These are phyloP conservation scores for Cornus suecica DNA, from an alignment of 148 eudicot genomes.

Conservation along the genomic window DNA sequence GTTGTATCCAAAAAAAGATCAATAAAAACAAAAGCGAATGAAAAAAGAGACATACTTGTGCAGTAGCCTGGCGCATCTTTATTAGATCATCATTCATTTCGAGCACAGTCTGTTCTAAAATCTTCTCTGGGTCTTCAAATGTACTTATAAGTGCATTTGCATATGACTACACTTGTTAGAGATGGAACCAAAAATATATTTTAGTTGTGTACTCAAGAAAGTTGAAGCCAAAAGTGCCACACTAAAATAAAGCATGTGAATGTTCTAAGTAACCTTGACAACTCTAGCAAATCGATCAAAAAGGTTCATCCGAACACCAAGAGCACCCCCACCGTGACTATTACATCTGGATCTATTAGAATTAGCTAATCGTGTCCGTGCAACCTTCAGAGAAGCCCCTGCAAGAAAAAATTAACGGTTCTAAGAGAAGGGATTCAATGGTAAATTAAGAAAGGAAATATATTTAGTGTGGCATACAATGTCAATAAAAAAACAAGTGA, in stretches of 20 bases:
- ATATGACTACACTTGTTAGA: conserved; percentile 55
- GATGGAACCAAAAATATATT: conserved; percentile 3
- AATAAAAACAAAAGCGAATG: not conserved
- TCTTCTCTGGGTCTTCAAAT: conserved; percentile 97
- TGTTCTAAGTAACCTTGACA: conserved; percentile 56
- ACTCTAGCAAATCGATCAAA: conserved; percentile 98
- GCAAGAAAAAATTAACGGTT: conserved; percentile 23
- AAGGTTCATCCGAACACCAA: conserved; percentile 64
- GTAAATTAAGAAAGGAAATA: not conserved
- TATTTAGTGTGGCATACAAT: not conserved
- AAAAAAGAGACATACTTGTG: conserved; percentile 54
- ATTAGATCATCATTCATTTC: conserved; percentile 96
- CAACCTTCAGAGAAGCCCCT: conserved; percentile 56
- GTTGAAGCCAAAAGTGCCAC: not conserved
- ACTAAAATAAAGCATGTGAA: conserved; percentile 6
- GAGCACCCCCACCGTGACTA: conserved; percentile 58
- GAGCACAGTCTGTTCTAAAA: conserved; percentile 79
- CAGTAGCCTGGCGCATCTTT: conserved; percentile 98
- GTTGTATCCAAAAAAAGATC: not conserved
- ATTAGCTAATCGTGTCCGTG: conserved; percentile 41
- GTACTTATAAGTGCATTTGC: conserved; percentile 81
- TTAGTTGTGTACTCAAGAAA: not conserved
- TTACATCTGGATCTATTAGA: conserved; percentile 46
- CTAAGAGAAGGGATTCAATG: not conserved
- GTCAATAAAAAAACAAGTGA: not conserved